These are phyloP conservation scores for Diaporthe ampelina DNA, from an alignment of 2,329 filamentous ascomycete species.

Conservation along the genomic window DNA sequence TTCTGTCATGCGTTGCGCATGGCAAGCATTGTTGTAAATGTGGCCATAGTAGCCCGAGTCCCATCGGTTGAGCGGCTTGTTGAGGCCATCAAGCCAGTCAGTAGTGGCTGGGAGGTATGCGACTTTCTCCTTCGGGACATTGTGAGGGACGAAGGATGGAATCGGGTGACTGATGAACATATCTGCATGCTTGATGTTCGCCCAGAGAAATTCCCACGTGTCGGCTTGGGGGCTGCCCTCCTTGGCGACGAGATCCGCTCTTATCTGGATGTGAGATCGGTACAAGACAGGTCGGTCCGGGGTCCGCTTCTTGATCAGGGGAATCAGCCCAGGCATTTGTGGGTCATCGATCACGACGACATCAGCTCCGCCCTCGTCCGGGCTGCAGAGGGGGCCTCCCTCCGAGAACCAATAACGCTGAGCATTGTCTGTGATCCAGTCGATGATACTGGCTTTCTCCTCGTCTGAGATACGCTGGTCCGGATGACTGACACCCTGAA, in stretches of 20 bases:
- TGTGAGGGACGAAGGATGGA: slow-evolving; percentile 78
- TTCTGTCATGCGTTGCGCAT: slow-evolving; percentile 71
- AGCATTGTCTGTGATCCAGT: slow-evolving; percentile 82
- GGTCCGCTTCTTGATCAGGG: slow-evolving; percentile 78
- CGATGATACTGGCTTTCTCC: slow-evolving; percentile 73
- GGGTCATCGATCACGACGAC: slow-evolving; percentile 85
- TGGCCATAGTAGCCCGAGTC: slow-evolving; percentile 81
- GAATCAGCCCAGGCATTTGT: slow-evolving; percentile 85
- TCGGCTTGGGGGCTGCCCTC: slow-evolving; percentile 77
- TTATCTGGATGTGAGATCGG: slow-evolving; percentile 86
- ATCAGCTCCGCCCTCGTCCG: slow-evolving; percentile 80
- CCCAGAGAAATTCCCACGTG: slow-evolving; percentile 83
- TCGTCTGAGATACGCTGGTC: slow-evolving; percentile 74
- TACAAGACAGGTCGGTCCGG: slow-evolving; percentile 84
- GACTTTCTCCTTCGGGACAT: slow-evolving; percentile 75
- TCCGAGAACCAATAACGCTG: slow-evolving; percentile 79
- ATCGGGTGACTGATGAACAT: slow-evolving; percentile 89
- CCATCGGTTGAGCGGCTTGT: slow-evolving; percentile 80
- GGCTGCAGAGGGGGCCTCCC: slow-evolving; percentile 75
- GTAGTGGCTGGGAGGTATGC: slow-evolving; percentile 85
- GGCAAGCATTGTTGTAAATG: slow-evolving; percentile 76
- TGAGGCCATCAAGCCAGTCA: slow-evolving; percentile 87
- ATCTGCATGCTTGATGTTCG: slow-evolving; percentile 78
- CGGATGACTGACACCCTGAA: slow-evolving; percentile 80
- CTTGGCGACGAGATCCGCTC: slow-evolving; percentile 77